phyloP scores from a whole-genome alignment of 2,329 filamentous ascomycete species.

The Venturia effusa region DNA sequence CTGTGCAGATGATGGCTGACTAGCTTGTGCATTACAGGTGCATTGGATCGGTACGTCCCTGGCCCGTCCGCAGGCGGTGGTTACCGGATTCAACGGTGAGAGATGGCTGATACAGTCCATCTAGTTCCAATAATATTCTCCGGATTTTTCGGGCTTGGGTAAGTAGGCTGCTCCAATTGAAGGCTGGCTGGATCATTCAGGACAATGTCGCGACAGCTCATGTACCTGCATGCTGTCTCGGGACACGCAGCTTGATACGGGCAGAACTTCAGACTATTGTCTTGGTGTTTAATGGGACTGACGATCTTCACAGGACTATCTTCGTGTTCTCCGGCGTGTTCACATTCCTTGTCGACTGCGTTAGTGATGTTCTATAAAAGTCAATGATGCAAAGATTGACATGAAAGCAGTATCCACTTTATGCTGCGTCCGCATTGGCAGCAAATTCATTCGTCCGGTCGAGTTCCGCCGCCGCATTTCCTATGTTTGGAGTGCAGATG shows the following conservation, averaged over 20 bases:
- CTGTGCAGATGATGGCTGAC: constrained; percentile 8
- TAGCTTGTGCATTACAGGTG: constrained; percentile 27
- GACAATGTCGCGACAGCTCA: background rate
- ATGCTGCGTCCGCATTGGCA: constrained; percentile 38
- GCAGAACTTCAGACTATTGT: constrained; percentile 13
- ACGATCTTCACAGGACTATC: constrained; percentile 46
- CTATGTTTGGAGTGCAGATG: constrained; percentile 40
- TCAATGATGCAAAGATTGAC: background rate
- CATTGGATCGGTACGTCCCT: constrained; percentile 37
- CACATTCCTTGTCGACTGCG: constrained; percentile 66
- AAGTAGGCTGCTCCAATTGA: constrained; percentile 13
- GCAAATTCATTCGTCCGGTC: constrained; percentile 40
- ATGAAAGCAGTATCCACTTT: constrained; percentile 32
- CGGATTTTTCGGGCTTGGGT: constrained; percentile 35
- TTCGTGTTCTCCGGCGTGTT: constrained; percentile 77
- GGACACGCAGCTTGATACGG: background rate
- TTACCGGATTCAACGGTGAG: background rate
- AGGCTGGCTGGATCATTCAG: background rate
- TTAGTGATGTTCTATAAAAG: constrained; percentile 21
- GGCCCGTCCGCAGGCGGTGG: background rate
- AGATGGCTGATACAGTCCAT: constrained; percentile 3
- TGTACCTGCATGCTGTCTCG: constrained; percentile 4
- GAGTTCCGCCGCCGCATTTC: constrained; percentile 37
- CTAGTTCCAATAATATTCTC: constrained; percentile 40
- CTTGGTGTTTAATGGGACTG: constrained; percentile 18